A percentile compares a stretch with the other conserved stretches of the same genome.
phyloP scores from a whole-genome alignment of 306 rosid genomes.

The Dalbergia cultrata region DNA sequence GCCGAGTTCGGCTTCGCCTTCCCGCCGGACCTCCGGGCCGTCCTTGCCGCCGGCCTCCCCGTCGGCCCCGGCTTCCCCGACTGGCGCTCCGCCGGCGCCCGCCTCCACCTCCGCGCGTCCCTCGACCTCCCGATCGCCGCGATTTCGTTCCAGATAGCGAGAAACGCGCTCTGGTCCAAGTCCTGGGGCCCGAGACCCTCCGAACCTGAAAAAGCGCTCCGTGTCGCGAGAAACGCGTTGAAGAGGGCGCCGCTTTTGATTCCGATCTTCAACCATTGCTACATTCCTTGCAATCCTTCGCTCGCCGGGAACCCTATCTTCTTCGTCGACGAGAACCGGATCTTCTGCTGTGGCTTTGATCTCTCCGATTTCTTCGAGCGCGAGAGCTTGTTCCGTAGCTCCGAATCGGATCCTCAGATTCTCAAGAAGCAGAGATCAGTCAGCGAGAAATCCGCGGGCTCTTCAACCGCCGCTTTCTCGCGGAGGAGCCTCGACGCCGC shows the following conservation, averaged over 20 bases:
- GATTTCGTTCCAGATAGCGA: conserved; percentile 90
- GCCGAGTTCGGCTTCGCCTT: conserved; percentile 92
- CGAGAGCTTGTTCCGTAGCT: conserved; percentile 68
- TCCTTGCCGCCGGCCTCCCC: conserved; percentile 87
- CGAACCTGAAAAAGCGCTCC: conserved; percentile 85
- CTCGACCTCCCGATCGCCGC: conserved; percentile 97
- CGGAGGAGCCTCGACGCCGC: conserved; percentile 82
- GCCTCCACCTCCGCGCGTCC: conserved; percentile 84
- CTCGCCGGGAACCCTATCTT: conserved; percentile 93
- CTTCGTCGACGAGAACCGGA: conserved; percentile 89
- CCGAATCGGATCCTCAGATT: conserved; percentile 60
- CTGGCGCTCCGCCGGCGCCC: conserved; percentile 83
- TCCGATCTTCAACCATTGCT: conserved; percentile 94
- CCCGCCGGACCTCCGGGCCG: conserved; percentile 93
- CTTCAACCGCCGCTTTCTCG: conserved; percentile 63
- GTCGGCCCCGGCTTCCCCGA: conserved; percentile 95
- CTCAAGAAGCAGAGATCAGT: conserved; percentile 81
- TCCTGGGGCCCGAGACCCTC: conserved; percentile 88
- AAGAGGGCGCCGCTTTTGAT: conserved; percentile 94
- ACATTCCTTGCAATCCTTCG: conserved; percentile 94
- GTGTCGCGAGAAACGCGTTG: conserved; percentile 79
- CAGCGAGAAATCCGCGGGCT: conserved; percentile 80
- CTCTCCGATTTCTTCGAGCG: conserved; percentile 94
- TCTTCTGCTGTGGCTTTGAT: conserved; percentile 93
- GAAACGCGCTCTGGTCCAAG: conserved; percentile 87